Percentiles rank a stretch among this genome's conserved stretches.
phyloP scores from a whole-genome alignment of 164 flowering plant species.

The Berberis thunbergii region DNA sequence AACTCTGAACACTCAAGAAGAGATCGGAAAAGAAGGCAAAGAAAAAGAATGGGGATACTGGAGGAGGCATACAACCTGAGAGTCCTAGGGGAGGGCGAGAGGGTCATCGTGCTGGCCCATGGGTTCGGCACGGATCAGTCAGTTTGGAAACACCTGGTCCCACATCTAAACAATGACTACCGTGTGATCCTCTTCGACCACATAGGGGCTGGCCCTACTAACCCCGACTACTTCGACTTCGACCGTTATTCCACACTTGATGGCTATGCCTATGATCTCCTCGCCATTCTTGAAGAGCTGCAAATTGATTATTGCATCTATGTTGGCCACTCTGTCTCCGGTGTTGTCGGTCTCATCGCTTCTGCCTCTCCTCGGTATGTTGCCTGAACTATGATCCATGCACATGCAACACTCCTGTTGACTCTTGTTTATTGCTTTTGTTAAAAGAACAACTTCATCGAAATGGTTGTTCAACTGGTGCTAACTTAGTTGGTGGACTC shows the following conservation, averaged over 20 bases:
- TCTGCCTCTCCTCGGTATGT: constrained; percentile 83
- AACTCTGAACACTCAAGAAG: too few species aligned
- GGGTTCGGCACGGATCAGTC: constrained; percentile 61
- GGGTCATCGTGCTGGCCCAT: constrained; percentile 34
- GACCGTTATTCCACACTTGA: constrained; percentile 45
- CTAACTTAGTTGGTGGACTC: background rate
- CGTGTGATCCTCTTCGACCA: constrained; percentile 42
- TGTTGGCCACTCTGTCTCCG: constrained; percentile 91
- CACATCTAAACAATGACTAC: constrained; percentile 29
- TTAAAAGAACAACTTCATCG: too few species aligned
- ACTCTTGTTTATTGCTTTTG: too few species aligned
- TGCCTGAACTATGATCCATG: too few species aligned
- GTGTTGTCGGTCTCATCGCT: constrained; percentile 61
- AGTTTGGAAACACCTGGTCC: constrained; percentile 47
- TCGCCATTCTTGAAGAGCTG: constrained; percentile 57
- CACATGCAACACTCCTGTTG: too few species aligned
- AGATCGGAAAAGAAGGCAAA: too few species aligned
- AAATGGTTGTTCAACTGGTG: too few species aligned
- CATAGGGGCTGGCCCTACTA: constrained; percentile 55
- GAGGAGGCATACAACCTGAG: constrained; percentile 47
- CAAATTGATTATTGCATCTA: constrained; percentile 49
- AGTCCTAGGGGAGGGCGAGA: constrained; percentile 30
- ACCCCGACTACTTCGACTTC: constrained; percentile 61
- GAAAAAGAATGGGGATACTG: constrained; percentile 35
- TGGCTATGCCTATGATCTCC: constrained; percentile 47